Base-by-base conservation (phyloP, 2,329 filamentous ascomycete genomes). In the Aspergillus jensenii region DNA sequence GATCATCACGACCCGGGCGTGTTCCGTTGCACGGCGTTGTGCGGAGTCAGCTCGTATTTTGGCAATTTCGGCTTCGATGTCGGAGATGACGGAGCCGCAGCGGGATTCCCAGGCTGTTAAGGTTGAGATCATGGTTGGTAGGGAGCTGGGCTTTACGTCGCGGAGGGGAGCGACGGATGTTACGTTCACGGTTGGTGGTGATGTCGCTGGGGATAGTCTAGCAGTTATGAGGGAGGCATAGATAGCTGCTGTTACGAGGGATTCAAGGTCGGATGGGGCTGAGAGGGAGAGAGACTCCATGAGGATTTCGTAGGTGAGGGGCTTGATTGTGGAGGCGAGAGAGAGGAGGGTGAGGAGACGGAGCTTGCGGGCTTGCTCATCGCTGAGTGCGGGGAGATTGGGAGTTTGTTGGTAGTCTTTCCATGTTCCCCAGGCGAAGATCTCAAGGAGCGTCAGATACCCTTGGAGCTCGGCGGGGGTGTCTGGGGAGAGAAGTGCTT, bases 381-480 rank as follows among this genome's bases (percentile, higher is more conserved):
- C 82, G 71, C 84, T 88, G 49, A 99, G 85, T 7, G 81, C 61
- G 2, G 93, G 95, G 3, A 97, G 87, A 62, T 73, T 69, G n/a
- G 77, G 71, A 12, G 78, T 80, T 64, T 85, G 71, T 72, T 84
- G 81, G 79, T 96, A 97, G 66, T 88, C 85, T 59, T 84, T 79
- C 81, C 91, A 97, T 59, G 91, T 96, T 60, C 93, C 95, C 82
- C 95, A 91, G 59, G 92, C 90, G 77, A 99, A 99, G 68, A 96
- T 88, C 75, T 93, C 84, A 45, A 99, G 87, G 14, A 96, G 83
- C 2, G 80, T 84, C 51, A 95, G 81, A 75, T 91, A 79, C 41
- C 74, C 67, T 6, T 81, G 78, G 67, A 88, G 85, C 49, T 96
- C 89, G 37, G 82, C 71, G n/a, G 85, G 73, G 40, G 81, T 74